Evolutionary conservation across 345 rosid species (phyloP).

Genomic region (Aquilaria sinensis): DNA sequence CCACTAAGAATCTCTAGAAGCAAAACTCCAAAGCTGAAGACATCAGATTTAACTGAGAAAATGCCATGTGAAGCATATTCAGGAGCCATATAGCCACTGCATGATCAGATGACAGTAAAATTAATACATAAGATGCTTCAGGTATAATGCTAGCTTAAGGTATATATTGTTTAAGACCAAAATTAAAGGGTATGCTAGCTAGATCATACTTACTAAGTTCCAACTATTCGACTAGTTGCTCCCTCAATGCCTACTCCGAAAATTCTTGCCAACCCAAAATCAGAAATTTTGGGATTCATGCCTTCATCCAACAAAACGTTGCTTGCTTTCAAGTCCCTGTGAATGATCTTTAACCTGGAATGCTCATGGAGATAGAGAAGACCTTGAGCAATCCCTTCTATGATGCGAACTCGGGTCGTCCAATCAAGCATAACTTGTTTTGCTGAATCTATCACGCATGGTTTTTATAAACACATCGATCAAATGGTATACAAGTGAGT

Average conservation of each 20-base stretch:
- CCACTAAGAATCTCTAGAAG: constrained; percentile 9
- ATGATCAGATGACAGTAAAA: background rate
- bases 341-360: constrained; percentile 6
- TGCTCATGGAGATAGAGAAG: constrained; percentile 11
- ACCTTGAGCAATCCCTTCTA: constrained; percentile 11
- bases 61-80: constrained; percentile 8
- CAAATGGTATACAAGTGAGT: background rate
- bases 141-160: too few relatives aligned
- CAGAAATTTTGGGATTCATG: constrained; percentile 13
- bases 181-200: background rate
- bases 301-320: constrained; percentile 7
- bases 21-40: constrained; percentile 13
- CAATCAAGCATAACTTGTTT: background rate
- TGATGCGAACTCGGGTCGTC: background rate
- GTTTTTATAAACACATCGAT: background rate
- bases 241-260: constrained; percentile 1
- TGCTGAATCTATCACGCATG: background rate
- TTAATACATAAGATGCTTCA: background rate
- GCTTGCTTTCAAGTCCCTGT: constrained; percentile 9
- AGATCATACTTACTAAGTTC: constrained; percentile 9
- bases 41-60: constrained; percentile 11
- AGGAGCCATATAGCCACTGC: constrained; percentile 10
- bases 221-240: constrained; percentile 10
- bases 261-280: constrained; percentile 12
- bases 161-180: too few relatives aligned